These are phyloP conservation scores for Elymus sibiricus DNA, from an alignment of 176 grass and related monocot species.

Conservation along the genomic window DNA sequence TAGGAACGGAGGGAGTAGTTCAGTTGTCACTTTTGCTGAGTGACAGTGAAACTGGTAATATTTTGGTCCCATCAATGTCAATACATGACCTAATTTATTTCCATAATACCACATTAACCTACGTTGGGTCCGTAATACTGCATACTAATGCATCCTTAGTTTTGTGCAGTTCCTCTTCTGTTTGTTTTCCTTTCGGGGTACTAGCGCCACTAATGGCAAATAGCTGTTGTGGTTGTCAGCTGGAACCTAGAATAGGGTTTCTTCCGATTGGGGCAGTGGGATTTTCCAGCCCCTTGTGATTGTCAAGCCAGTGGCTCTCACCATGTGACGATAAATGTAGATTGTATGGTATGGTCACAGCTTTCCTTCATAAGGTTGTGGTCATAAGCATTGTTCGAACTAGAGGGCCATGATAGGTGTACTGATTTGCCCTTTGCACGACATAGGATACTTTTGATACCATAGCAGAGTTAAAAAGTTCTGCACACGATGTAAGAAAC, in stretches of 20 bases:
- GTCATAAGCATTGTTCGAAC: neutral
- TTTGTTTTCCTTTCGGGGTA: neutral
- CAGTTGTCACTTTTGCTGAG: neutral
- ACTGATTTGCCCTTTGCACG: slow-evolving; percentile 14
- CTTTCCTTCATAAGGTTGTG: neutral
- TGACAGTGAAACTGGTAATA: neutral
- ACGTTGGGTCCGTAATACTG: neutral
- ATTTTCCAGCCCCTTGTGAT: neutral
- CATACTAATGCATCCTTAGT: neutral
- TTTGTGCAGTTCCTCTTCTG: neutral
- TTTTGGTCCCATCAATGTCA: neutral
- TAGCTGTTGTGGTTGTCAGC: neutral
- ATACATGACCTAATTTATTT: neutral
- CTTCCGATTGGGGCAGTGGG: neutral
- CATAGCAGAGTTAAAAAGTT: slow-evolving; percentile 10
- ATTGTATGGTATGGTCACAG: slow-evolving; percentile 2
- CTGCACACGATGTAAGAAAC: slow-evolving; percentile 16
- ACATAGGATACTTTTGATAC: slow-evolving; percentile 49
- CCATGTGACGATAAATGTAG: slow-evolving; percentile 7
- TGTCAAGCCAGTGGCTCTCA: neutral
- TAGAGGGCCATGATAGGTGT: neutral
- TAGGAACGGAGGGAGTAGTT: no score
- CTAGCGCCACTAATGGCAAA: neutral
- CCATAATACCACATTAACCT: neutral
- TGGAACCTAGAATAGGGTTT: neutral